Evolutionary conservation across 768 basidiomycete species (phyloP).

Genomic region (Tulasnella sp.): DNA sequence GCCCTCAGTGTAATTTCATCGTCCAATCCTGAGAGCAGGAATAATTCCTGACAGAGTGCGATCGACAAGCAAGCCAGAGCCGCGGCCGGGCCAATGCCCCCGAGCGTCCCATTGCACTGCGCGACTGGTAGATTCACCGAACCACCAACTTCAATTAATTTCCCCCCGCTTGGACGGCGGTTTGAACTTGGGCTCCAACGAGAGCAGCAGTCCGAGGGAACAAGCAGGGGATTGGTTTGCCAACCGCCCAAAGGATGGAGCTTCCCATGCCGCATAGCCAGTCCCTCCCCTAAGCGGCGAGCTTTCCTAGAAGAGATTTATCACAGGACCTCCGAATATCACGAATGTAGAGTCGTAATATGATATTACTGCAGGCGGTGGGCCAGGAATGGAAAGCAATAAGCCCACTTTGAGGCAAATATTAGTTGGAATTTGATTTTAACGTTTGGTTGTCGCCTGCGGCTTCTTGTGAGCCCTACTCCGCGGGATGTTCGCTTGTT

Average conservation of each 20-base stretch:
- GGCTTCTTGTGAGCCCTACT: not conserved
- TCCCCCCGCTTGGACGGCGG: no score
- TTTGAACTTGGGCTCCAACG: no score
- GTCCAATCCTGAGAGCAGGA: no score
- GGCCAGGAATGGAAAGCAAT: not conserved
- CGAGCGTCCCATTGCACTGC: no score
- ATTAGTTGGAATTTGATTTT: not conserved
- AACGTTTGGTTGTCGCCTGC: not conserved
- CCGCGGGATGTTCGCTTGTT: not conserved
- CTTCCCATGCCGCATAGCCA: not conserved
- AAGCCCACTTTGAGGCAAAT: not conserved
- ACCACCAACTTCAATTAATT: no score
- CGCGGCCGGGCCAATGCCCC: no score
- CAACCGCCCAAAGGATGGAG: not conserved
- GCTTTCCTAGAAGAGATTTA: not conserved
- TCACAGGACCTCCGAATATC: not conserved
- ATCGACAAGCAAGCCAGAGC: no score
- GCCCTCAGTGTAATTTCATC: no score
- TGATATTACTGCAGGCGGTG: not conserved
- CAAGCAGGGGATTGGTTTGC: not conserved
- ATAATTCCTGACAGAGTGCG: no score
- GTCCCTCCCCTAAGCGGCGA: not conserved
- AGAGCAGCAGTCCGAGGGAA: no score
- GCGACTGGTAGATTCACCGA: no score
- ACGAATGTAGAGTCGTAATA: not conserved